Percentiles rank a stretch among this genome's conserved stretches.
phyloP scores from a whole-genome alignment of 139 green algal species.

The Spirogloea muscicola region DNA sequence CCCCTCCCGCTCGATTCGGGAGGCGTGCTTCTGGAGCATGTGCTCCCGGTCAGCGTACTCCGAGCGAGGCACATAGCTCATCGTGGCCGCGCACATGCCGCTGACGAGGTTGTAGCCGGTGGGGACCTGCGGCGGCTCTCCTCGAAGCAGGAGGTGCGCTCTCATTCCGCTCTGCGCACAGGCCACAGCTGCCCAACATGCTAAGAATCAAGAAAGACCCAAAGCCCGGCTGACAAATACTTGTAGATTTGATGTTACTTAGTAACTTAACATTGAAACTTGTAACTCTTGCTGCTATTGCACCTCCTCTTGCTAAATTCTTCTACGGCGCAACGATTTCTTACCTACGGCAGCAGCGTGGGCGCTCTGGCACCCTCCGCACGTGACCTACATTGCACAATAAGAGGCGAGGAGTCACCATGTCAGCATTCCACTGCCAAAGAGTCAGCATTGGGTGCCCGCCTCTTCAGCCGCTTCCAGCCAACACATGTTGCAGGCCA shows the following conservation, averaged over 20 bases:
- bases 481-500: too few relatives aligned
- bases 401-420: too few relatives aligned
- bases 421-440: background rate
- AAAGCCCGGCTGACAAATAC: background rate
- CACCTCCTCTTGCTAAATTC: too few relatives aligned
- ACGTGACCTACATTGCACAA: constrained; percentile 59
- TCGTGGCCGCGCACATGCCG: constrained; percentile 47
- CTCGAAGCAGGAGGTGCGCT: constrained; percentile 64
- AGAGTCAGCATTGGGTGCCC: too few relatives aligned
- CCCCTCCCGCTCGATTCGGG: constrained; percentile 1
- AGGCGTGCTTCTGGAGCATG: constrained; percentile 56
- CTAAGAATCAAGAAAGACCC: too few relatives aligned
- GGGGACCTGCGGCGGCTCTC: constrained; percentile 58
- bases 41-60: constrained; percentile 58
- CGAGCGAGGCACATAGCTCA: constrained; percentile 51
- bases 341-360: constrained; percentile 62
- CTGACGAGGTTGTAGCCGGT: constrained; percentile 61
- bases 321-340: background rate
- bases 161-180: constrained; percentile 53
- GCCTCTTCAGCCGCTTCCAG: too few relatives aligned
- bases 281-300: too few relatives aligned
- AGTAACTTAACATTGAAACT: too few relatives aligned
- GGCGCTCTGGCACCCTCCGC: constrained; percentile 66
- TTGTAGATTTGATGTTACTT: too few relatives aligned
- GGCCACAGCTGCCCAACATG: constrained; percentile 54